Evolutionary conservation across 202 grass and related monocot genomes (phyloP), one percentile per base, ranked within the genome.

Genomic region (Brachypodium distachyon): DNA sequence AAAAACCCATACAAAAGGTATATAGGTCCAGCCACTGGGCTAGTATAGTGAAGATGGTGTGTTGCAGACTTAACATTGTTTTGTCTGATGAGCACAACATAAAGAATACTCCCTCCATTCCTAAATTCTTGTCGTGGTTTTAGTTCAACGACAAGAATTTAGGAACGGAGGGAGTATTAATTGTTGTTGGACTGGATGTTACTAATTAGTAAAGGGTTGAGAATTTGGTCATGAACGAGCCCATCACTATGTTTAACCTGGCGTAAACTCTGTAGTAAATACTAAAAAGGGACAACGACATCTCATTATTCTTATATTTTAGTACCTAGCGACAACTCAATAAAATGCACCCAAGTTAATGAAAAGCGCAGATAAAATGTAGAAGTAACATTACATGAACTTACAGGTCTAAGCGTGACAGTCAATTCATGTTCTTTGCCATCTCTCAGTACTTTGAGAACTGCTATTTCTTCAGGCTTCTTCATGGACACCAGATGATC

Each of bases 401-500:
- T 94, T 78, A 97, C 94, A 77, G 91, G 95, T 69, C 48, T 76
- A 88, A 98, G 85, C 56, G 83, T 88, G 65, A 92, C 82, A 61
- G 19, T 88, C 52, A 94, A 76, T 74, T 90, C 89, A 67, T 88
- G 89, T 70, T 94, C 91, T 80, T 67, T 85, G 64, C 91, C 89
- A 86, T 98, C 87, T 88, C 95, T 84, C 68, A 98, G 69, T 72
- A 94, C 77, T 86, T 86, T 84, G 50, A 98, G 56, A 76, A 90
- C 9, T 19, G 85, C 82, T 50, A 72, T 88, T 88, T 98, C 91
- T 87, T 61, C 91, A 44, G 91, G 89, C 68, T 98, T 98, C 77
- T 98, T 98, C 91, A 98, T 92, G 55, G 95, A 94, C 18, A 98
- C 91, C 74, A 98, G 82, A 90, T 98, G 91, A 86, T 98, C 95